Percentiles rank a stretch among this genome's conserved stretches.
Conservation (phyloP, 257 asterid species). For the Forsythia viridissima region DNA sequence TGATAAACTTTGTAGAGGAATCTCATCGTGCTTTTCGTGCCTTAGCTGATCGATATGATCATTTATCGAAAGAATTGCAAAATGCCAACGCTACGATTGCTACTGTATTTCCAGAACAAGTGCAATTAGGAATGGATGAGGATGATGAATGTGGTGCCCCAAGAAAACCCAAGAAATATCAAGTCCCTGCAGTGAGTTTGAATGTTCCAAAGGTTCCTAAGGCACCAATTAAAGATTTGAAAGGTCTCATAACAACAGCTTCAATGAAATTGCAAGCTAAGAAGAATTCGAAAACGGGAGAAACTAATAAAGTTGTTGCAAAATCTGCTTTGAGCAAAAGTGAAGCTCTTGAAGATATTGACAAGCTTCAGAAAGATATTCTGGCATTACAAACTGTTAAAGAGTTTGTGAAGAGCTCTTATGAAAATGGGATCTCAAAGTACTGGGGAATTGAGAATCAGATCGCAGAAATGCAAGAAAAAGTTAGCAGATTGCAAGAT, state of each 20-base stretch:
- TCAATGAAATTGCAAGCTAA: slow-evolving; percentile 50
- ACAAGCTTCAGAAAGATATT: slow-evolving; percentile 77
- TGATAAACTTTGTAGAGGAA: slow-evolving; percentile 71
- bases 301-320: slow-evolving; percentile 22
- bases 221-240: slow-evolving; percentile 57
- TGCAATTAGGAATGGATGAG: slow-evolving; percentile 58
- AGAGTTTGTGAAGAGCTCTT: slow-evolving; percentile 88
- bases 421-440: slow-evolving; percentile 66
- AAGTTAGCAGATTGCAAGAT: slow-evolving; percentile 60
- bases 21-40: slow-evolving; percentile 65
- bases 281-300: slow-evolving; percentile 26
- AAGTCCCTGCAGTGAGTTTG: slow-evolving; percentile 27
- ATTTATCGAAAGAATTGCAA: slow-evolving; percentile 78
- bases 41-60: slow-evolving; percentile 86
- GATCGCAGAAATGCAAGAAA: slow-evolving; percentile 72
- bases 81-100: slow-evolving; percentile 85
- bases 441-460: slow-evolving; percentile 77
- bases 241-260: slow-evolving; percentile 49
- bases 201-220: slow-evolving; percentile 62
- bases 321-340: slow-evolving; percentile 53
- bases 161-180: slow-evolving; percentile 24
- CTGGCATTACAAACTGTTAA: slow-evolving; percentile 67
- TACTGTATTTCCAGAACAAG: slow-evolving; percentile 73
- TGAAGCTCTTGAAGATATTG: slow-evolving; percentile 74
- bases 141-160: slow-evolving; percentile 44